Evolutionary conservation across 2,329 filamentous ascomycete genomes (phyloP).

Genomic region (Phyllosticta ampelicida): DNA sequence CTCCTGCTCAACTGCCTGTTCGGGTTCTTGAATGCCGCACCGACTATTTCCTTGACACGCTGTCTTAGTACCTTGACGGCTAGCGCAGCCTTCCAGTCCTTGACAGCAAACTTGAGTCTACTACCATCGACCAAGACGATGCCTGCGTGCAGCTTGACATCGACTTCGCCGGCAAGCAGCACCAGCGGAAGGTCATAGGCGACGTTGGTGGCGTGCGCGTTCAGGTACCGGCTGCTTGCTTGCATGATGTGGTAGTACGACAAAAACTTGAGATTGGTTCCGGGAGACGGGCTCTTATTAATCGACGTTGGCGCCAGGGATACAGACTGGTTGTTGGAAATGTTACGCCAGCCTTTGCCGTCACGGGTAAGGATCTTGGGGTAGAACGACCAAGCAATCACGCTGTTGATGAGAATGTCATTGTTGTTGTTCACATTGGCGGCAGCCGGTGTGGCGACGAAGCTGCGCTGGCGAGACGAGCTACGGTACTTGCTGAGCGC

Average conservation of each 20-base stretch:
- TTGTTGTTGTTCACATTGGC: conserved; percentile 70
- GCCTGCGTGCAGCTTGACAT: conserved; percentile 83
- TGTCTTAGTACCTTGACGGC: conserved; percentile 73
- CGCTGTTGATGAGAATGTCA: conserved; percentile 65
- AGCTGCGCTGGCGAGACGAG: conserved; percentile 55
- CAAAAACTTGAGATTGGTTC: conserved; percentile 56
- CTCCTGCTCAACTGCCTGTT: conserved; percentile 28
- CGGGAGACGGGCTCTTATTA: conserved; percentile 53
- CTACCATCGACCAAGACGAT: conserved; percentile 82
- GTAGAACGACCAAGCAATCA: conserved; percentile 92
- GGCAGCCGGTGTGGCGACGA: conserved; percentile 70
- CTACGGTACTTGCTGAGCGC: conserved; percentile 59
- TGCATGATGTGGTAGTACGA: conserved; percentile 89
- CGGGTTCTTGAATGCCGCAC: conserved; percentile 52
- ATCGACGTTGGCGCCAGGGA: conserved; percentile 80
- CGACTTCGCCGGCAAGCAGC: conserved; percentile 72
- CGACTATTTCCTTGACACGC: conserved; percentile 65
- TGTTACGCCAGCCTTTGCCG: conserved; percentile 77
- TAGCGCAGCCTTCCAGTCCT: conserved; percentile 83
- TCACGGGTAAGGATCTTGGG: conserved; percentile 82
- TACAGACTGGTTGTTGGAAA: conserved; percentile 85
- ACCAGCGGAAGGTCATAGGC: conserved; percentile 62
- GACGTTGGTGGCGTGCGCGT: conserved; percentile 62
- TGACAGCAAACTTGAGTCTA: conserved; percentile 68
- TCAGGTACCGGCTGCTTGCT: conserved; percentile 65